Base-by-base conservation (phyloP, 352 stramenopile genomes). In the Phytopythium kandeliae region DNA sequence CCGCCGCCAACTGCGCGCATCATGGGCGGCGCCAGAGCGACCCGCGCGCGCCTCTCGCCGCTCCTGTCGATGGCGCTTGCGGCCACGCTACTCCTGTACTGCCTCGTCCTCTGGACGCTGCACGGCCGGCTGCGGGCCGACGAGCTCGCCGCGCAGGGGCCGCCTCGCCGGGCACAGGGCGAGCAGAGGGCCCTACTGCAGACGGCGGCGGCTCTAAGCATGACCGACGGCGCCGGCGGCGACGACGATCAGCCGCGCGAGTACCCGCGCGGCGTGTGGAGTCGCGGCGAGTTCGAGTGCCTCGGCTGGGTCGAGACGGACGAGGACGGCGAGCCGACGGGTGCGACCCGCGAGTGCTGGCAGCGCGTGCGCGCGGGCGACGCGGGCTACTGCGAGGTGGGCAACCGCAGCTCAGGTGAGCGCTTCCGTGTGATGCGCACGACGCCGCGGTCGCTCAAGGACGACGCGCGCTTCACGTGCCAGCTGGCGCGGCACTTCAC, bases 391-490 rank as follows among this genome's bases (percentile, higher is more conserved):
- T 92, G 81, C 51, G 65, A 84, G 51, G 50, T 92, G 26, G 56
- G 63, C 19, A 89, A 92, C 41, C 49, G 47, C 8, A 71, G 65
- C 0, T 86, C 66, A 8, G 72, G 65, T 36, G 50, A 81, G 47
- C 51, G 69, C 2, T 84, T 85, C 44, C 72, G 49, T n/a, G 62
- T 82, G 8, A 87, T 89, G 81, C 76, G 69, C 17, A 87, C 76
- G 15, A 86, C 71, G 5, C 63, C 62, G 43, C 49, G 79, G 3
- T 86, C 75, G 45, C 60, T 92, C 10, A 86, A 85, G 54, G 67
- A 85, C 16, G 75, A 87, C 30, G 62, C 69, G 50, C 73, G 69
- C 12, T 92, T 87, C 62, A 88, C 75, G 21, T 89, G 81, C 43
- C 64, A 75, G n/a, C 63, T 82, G 19, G 78, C 81, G 2, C 60